Evolutionary conservation across 139 green algal species (phyloP), one percentile per base, ranked within the genome.

Genomic region (Micractinium conductrix): DNA sequence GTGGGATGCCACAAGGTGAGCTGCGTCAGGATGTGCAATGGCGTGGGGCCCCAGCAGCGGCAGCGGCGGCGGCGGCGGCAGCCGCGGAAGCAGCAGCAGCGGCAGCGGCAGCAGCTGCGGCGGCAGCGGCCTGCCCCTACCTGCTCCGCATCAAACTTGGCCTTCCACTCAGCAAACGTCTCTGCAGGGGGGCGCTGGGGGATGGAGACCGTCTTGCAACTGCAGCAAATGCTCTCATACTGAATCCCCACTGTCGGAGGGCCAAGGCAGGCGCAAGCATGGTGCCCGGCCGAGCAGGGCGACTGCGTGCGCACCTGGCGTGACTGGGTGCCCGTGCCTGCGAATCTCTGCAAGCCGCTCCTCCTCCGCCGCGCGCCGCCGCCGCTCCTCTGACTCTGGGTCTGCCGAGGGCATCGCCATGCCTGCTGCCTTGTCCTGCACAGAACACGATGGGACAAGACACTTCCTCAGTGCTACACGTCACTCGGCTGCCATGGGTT

Each of bases 151-250:
- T 70, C 79, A n/a, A 90, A 94, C 17, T 42, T 42, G 12, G 86
- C 76, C 89, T 94, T 92, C 95, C 95, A 98, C 4, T 75, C 86
- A 5, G 70, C 70, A 69, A 98, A 98, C 21, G 84, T 90, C 79
- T n/a, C 53, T 62, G 53, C 53, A 62, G 53, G 53, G 53, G 26
- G 53, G 53, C 10, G n/a, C n/a, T n/a, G n/a, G n/a, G n/a, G n/a
- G n/a, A n/a, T n/a, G n/a, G n/a, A n/a, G n/a, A n/a, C n/a, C n/a
- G n/a, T n/a, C n/a, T n/a, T n/a, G n/a, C 53, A 62, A 16, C 53
- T 62, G 48, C 53, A 19, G 26, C 53, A 62, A 19, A 62, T 30
- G 53, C 53, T n/a, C n/a, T n/a, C n/a, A n/a, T n/a, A n/a, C n/a
- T n/a, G n/a, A n/a, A n/a, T n/a, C n/a, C n/a, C n/a, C n/a, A n/a